phyloP scores from a whole-genome alignment of 805 yeast species.

The Metschnikowia drakensbergensis region DNA sequence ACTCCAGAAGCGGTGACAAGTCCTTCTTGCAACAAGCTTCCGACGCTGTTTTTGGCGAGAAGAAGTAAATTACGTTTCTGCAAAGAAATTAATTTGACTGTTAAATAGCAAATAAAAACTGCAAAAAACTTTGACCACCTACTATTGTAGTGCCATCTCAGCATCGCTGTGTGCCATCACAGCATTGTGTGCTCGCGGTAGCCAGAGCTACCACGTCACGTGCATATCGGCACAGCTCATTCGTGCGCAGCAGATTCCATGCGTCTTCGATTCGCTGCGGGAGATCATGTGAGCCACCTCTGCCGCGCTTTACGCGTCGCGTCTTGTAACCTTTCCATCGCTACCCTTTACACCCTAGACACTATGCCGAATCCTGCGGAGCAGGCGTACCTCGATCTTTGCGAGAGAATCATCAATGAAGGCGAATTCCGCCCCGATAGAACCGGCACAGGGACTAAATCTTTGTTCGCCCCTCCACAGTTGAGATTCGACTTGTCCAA shows the following conservation, averaged over 20 bases:
- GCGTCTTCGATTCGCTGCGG: no score
- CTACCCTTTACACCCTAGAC: no score
- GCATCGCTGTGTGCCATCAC: no score
- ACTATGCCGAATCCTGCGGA: conserved; percentile 51
- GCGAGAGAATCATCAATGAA: conserved; percentile 66
- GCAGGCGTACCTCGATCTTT: conserved; percentile 80
- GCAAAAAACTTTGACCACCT: no score
- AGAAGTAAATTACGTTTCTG: conserved; percentile 17
- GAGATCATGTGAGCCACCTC: no score
- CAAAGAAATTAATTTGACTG: neutral
- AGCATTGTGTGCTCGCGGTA: no score
- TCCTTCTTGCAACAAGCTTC: conserved; percentile 41
- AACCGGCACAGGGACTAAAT: conserved; percentile 94
- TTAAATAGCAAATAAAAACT: no score
- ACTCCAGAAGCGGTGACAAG: conserved; percentile 34
- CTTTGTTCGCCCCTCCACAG: conserved; percentile 95
- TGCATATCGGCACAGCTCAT: no score
- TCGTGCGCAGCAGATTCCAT: no score
- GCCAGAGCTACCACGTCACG: no score
- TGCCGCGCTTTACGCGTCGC: neutral
- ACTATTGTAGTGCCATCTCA: no score
- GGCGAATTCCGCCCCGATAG: conserved; percentile 94
- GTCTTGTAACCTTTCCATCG: neutral
- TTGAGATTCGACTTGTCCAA: conserved; percentile 72
- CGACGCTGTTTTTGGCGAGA: conserved; percentile 42